Percentiles rank a stretch among this genome's conserved stretches.
Evolutionary conservation across 1,139 yeast species (phyloP).

Genomic region (Geotrichum histeridarum): DNA sequence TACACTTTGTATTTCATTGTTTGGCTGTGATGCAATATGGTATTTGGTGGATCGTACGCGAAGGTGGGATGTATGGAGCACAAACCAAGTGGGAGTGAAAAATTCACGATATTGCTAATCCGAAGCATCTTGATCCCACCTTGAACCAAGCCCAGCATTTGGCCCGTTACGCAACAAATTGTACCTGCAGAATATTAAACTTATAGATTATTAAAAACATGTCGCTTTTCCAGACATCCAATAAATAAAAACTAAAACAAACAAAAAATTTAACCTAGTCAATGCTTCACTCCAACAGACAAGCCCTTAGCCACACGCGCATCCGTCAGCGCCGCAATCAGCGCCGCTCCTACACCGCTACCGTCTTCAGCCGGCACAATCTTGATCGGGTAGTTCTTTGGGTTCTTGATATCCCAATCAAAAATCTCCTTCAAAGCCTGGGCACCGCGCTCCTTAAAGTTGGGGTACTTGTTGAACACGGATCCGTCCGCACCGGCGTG

Average conservation of each 20-base stretch:
- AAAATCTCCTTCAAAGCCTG: slow-evolving; percentile 84
- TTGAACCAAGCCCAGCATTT: too few species aligned
- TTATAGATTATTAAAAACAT: too few species aligned
- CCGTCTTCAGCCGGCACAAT: slow-evolving; percentile 96
- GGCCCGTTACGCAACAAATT: too few species aligned
- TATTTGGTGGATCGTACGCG: too few species aligned
- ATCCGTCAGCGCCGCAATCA: slow-evolving; percentile 90
- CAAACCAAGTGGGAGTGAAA: background rate
- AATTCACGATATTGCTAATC: background rate
- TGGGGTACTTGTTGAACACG: slow-evolving; percentile 88
- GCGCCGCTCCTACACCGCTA: slow-evolving; percentile 96
- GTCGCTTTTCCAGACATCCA: too few species aligned
- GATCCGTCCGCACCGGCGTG: slow-evolving; percentile 98
- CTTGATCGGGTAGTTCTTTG: slow-evolving; percentile 65
- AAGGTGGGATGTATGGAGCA: background rate
- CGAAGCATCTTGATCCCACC: too few species aligned
- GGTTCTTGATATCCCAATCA: slow-evolving; percentile 57
- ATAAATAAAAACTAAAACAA: background rate
- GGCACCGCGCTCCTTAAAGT: slow-evolving; percentile 84
- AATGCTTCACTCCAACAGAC: slow-evolving; percentile 59
- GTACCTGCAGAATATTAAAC: too few species aligned
- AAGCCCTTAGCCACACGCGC: slow-evolving; percentile 64
- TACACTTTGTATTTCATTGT: slow-evolving; percentile 3
- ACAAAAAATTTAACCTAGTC: background rate
- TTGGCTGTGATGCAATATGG: background rate